A percentile compares a stretch with the other conserved stretches of the same genome.
phyloP scores from a whole-genome alignment of 352 stramenopile species.

The Phytophthora constricta region DNA sequence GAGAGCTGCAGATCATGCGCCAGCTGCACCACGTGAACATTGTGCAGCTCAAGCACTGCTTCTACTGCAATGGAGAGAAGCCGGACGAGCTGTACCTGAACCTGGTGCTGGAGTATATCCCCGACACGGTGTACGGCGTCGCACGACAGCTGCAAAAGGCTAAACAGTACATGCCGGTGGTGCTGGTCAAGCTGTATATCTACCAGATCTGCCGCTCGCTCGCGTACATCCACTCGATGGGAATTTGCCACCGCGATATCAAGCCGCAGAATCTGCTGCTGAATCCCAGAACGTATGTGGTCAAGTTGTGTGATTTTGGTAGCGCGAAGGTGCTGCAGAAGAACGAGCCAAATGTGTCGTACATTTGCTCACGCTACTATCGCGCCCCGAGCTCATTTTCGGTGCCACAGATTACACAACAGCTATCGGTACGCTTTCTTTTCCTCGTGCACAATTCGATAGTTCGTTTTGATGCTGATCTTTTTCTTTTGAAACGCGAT shows the following conservation, averaged over 20 bases:
- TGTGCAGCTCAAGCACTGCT: slow-evolving; percentile 99
- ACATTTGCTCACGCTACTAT: slow-evolving; percentile 99
- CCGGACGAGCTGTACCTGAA: slow-evolving; percentile 99
- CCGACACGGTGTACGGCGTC: slow-evolving; percentile 99
- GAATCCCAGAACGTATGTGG: slow-evolving; percentile 95
- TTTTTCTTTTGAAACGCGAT: neutral
- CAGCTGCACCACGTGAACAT: slow-evolving; percentile 99
- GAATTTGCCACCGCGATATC: slow-evolving; percentile 99
- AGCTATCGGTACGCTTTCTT: too few relatives aligned
- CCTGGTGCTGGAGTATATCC: slow-evolving; percentile 99
- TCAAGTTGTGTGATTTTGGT: slow-evolving; percentile 99
- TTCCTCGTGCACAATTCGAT: too few relatives aligned
- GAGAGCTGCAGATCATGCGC: slow-evolving; percentile 99
- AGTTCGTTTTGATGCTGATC: slow-evolving; percentile 1
- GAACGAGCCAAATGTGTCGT: slow-evolving; percentile 99
- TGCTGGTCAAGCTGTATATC: slow-evolving; percentile 99
- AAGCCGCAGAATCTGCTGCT: slow-evolving; percentile 99
- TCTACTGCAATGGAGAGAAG: slow-evolving; percentile 97
- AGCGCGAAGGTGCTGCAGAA: slow-evolving; percentile 95
- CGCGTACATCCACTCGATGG: slow-evolving; percentile 97
- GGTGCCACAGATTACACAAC: slow-evolving; percentile 99
- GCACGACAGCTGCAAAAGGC: slow-evolving; percentile 96
- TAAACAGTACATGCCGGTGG: slow-evolving; percentile 96
- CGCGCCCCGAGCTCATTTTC: slow-evolving; percentile 99
- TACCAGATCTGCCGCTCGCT: slow-evolving; percentile 99